Percentiles rank a stretch among this genome's conserved stretches.
These are phyloP conservation scores for Eutrema salsugineum DNA, from an alignment of 441 rosid genomes.

Conservation along the genomic window DNA sequence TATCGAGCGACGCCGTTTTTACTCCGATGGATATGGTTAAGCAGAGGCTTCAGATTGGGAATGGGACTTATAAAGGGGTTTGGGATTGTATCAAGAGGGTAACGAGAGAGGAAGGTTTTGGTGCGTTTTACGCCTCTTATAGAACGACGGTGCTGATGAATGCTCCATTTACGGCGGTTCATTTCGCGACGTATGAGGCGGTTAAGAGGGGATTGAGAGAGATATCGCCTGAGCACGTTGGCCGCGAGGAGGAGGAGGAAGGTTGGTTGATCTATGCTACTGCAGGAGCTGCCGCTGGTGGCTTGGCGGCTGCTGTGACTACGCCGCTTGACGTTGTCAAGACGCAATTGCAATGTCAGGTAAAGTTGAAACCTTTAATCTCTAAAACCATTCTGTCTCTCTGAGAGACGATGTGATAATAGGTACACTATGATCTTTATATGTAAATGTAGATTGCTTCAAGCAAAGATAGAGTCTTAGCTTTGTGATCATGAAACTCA, in stretches of 20 bases:
- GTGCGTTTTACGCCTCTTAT: conserved; percentile 66
- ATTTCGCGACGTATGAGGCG: conserved; percentile 60
- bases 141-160: conserved; percentile 47
- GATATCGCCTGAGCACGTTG: conserved; percentile 37
- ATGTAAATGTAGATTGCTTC: conserved; percentile 50
- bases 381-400: neutral
- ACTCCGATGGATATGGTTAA: conserved; percentile 91
- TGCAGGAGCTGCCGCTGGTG: conserved; percentile 63
- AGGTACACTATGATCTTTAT: conserved; percentile 26
- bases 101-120: conserved; percentile 45
- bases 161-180: conserved; percentile 55
- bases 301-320: conserved; percentile 49
- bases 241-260: conserved; percentile 39
- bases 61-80: conserved; percentile 58
- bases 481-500: neutral
- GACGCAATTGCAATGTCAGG: conserved; percentile 74
- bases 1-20: conserved; percentile 63
- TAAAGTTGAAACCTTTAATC: conserved; percentile 3
- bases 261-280: conserved; percentile 50
- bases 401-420: conserved; percentile 39
- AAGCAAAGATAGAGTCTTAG: neutral
- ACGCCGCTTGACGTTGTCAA: conserved; percentile 65
- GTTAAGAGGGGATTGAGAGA: conserved; percentile 43
- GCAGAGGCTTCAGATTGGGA: conserved; percentile 34
- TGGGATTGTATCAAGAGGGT: conserved; percentile 51